Evolutionary conservation across 1,139 yeast species (phyloP).

Genomic region (Scheffersomyces parashehatae): DNA sequence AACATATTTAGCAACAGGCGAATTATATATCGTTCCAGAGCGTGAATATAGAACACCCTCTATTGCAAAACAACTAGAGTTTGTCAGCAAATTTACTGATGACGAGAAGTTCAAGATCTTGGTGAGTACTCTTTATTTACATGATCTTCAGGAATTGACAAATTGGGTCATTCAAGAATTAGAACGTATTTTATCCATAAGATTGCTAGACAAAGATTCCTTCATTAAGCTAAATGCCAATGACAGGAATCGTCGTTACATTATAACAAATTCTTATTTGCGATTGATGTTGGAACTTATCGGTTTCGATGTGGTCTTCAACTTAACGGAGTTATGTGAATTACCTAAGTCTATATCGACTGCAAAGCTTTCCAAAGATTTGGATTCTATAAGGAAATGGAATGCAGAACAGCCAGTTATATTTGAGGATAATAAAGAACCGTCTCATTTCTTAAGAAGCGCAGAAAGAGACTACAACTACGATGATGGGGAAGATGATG

Average conservation of each 20-base stretch:
- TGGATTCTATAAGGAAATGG: conserved; percentile 35
- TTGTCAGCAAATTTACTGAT: conserved; percentile 28
- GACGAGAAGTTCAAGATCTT: conserved; percentile 46
- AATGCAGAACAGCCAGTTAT: conserved; percentile 26
- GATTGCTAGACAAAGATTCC: conserved; percentile 15
- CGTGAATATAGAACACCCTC: conserved; percentile 10
- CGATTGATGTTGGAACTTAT: conserved; percentile 31
- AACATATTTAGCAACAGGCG: conserved; percentile 53
- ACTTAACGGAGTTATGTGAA: conserved; percentile 34
- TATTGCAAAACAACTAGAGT: conserved; percentile 39
- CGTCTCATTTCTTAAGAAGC: conserved; percentile 33
- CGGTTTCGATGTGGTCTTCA: conserved; percentile 43
- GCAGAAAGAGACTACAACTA: conserved; percentile 21
- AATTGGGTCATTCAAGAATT: conserved; percentile 46
- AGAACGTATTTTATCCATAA: conserved; percentile 26
- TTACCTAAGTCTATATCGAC: conserved; percentile 19
- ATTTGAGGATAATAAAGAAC: conserved; percentile 47
- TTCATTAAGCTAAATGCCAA: conserved; percentile 17
- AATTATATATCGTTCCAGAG: conserved; percentile 32
- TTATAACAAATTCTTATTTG: conserved; percentile 38
- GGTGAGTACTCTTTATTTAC: conserved; percentile 50
- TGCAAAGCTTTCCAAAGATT: conserved; percentile 20
- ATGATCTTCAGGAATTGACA: conserved; percentile 41
- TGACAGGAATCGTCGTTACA: conserved; percentile 21
- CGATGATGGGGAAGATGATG: conserved; percentile 18